Percentiles rank a stretch among this genome's conserved stretches.
These are phyloP conservation scores for Biscutella laevigata DNA, from an alignment of 441 rosid genomes.

Conservation along the genomic window DNA sequence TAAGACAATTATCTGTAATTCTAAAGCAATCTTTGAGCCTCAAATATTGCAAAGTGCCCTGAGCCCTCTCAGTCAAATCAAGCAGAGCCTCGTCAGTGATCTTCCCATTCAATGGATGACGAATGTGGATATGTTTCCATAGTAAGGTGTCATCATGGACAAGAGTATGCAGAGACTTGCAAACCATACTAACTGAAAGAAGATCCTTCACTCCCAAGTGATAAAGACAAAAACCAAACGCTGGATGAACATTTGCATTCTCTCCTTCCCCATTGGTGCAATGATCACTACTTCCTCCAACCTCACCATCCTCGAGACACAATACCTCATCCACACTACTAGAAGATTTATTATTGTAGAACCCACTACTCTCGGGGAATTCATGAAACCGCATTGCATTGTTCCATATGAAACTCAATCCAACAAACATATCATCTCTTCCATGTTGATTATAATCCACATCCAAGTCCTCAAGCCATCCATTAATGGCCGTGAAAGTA, in stretches of 20 bases:
- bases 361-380: slow-evolving; percentile 38
- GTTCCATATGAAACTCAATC: slow-evolving; percentile 68
- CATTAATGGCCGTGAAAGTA: slow-evolving; percentile 70
- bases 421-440: slow-evolving; percentile 51
- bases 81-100: slow-evolving; percentile 68
- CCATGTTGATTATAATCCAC: slow-evolving; percentile 42
- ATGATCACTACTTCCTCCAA: slow-evolving; percentile 7
- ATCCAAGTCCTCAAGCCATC: slow-evolving; percentile 89
- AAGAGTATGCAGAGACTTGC: slow-evolving; percentile 40
- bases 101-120: slow-evolving; percentile 68
- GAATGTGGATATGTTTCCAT: slow-evolving; percentile 70
- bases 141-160: slow-evolving; percentile 53
- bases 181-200: slow-evolving; percentile 49
- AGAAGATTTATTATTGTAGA: slow-evolving; percentile 28
- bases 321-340: slow-evolving; percentile 22
- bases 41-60: slow-evolving; percentile 66
- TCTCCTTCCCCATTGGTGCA: slow-evolving; percentile 26
- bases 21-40: slow-evolving; percentile 68
- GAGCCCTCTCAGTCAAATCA: slow-evolving; percentile 57
- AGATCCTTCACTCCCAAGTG: slow-evolving; percentile 65
- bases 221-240: slow-evolving; percentile 47
- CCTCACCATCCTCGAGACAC: slow-evolving; percentile 1
- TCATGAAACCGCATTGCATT: slow-evolving; percentile 65
- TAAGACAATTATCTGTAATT: slow-evolving; percentile 69
- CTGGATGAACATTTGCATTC: slow-evolving; percentile 40